Evolutionary conservation across 345 rosid genomes (phyloP), one percentile per base, ranked within the genome.

Genomic region (Sonneratia caseolaris): DNA sequence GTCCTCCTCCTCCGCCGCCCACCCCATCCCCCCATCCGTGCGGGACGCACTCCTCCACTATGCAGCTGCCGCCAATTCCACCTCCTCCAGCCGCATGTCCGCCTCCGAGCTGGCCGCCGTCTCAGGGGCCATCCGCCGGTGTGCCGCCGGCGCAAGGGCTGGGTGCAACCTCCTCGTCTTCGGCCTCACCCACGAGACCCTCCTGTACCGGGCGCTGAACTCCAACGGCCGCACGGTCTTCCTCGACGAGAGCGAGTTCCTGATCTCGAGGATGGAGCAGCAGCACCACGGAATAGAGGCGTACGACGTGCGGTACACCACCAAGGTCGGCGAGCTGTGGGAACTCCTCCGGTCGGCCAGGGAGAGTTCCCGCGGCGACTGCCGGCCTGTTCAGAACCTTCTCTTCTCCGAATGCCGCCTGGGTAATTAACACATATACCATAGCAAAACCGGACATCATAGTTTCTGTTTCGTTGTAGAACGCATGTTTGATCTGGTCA

Each of bases 221-320:
- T 87, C 91, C 37, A 72, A 80, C 14, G 98, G 98, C 72, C 76
- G 71, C 22, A 93, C 98, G 15, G 43, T 89, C 9, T 93, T 93
- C 81, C 76, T 91, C 0, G 96, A 91, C 21, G 97, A 93, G 66
- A 96, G 86, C 56, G 93, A 88, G 19, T 76, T 83, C 22, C 87
- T 92, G 91, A 78, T 91, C 51, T 56, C 72, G 22, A 75, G 77
- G 6, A 89, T 93, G 4, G 82, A 89, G 53, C 80, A 79, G 16
- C 73, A 76, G 22, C 82, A 85, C 2, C 88, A 88, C 0, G 64
- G 82, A 0, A 79, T 93, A 27, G 74, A 80, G 27, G 98, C 87
- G 1, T 85, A 91, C 68, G 82, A 88, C 57, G 88, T 91, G 3
- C 78, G 72, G 70, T 93, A 91, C 73, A 86, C 88, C 43, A 93